Base-by-base conservation (phyloP, 2,329 filamentous ascomycete genomes). In the Ceratocystis colombiana region DNA sequence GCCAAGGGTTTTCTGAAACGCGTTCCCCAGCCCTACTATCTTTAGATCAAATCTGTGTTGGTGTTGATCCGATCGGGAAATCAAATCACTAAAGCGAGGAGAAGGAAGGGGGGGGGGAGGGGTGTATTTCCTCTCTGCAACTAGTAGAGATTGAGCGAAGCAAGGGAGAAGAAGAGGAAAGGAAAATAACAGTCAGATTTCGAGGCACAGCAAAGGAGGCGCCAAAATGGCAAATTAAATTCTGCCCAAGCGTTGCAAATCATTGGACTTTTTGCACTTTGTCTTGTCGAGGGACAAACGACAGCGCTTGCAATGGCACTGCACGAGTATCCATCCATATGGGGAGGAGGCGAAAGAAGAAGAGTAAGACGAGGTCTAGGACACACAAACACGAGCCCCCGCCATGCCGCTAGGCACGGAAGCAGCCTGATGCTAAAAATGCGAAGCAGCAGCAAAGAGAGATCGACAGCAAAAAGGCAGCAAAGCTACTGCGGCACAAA, bases 61-160 rank as follows among this genome's bases (percentile, higher is more conserved):
- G 25, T 17, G 53, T n/a, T 57, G 53, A 57, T 57, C 53, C 53
- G 53, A 57, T 57, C 53, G 53, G 22, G 53, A 57, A 57, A 57
- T 57, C 53, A 57, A 57, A 17, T 28, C 53, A 17, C 15, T 22
- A 25, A 28, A n/a, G 20, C 12, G 28, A 22, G 12, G 5, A 57
- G 53, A 15, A n/a, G 17, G 25, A 57, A 17, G 15, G 6, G 20
- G 20, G 10, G 10, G 50, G 20, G 20, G 20, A n/a, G 46, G 46
- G 46, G 46, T 12, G 46, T 50, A 12, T 50, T 22, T 22, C 8
- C 37, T 41, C 37, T 41, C 37, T 41, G 37, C 37, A 8, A 12
- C 37, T 41, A 50, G 22, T 15, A 30, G 5, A 57, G 22, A 57
- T 15, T 30, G 17, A 33, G 28, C 0, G 4, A 57, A 57, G 22